Evolutionary conservation across 169 alveolate species (phyloP), one percentile per base, ranked within the genome.

Genomic region (Plasmodium adleri): DNA sequence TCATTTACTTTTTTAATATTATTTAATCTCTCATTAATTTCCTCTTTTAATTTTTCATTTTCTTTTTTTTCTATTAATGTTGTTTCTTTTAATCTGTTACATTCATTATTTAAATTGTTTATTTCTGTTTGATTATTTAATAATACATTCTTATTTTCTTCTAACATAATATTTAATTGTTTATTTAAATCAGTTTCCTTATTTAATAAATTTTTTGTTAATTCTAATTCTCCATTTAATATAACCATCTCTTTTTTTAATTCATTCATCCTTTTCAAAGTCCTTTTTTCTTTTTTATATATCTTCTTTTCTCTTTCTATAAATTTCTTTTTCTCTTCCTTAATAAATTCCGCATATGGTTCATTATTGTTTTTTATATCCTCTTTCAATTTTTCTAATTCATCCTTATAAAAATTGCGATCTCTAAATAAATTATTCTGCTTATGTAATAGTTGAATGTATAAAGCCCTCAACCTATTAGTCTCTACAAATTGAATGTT

Each of bases 261-360:
- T 50, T 59, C 13, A 58, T 70, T 83, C 47, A 68, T 58, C 47
- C 24, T 72, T 49, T 56, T 72, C 12, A 83, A 68, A 68, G 7
- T 68, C 8, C 59, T 28, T 62, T 83, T 83, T 43, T 83, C 91
- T 60, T 70, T 83, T 56, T 54, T 78, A 70, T 78, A 78, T 20
- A 78, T 22, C 26, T 39, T 9, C 68, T 83, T 83, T 83, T 83
- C 91, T 83, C 74, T 83, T 83, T 67, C 60, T 26, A 83, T 9
- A 62, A 54, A 58, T 10, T 56, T 67, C 7, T 47, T 24, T n/a
- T 83, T 71, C 50, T 83, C 85, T 43, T 67, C 91, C n/a, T 62
- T 83, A 13, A 83, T 17, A 47, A 68, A 83, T 13, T 71, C 86
- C 12, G 24, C n/a, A 2, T 68, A 20, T 3, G 91, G 91, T 0